A percentile compares a stretch with the other conserved stretches of the same genome.
Evolutionary conservation across 2,329 filamentous ascomycete species (phyloP).

Genomic region (Fusarium stilboides): DNA sequence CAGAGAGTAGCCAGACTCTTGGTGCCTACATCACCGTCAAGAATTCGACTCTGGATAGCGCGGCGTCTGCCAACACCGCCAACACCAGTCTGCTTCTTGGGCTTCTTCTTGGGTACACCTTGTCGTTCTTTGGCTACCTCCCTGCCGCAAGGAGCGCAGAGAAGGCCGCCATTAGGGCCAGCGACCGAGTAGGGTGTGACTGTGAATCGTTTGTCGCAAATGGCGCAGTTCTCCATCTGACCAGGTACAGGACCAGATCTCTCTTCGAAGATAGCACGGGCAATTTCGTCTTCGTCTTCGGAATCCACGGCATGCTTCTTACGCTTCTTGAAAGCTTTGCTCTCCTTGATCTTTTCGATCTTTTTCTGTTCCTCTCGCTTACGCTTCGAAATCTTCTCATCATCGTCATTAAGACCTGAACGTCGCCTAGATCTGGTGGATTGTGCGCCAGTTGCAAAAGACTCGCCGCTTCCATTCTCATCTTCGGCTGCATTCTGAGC

Average conservation of each 20-base stretch:
- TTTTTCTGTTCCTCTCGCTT: constrained; percentile 66
- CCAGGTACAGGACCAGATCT: constrained; percentile 75
- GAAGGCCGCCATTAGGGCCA: constrained; percentile 86
- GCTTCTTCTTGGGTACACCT: constrained; percentile 56
- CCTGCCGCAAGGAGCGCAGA: constrained; percentile 87
- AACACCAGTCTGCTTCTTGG: constrained; percentile 66
- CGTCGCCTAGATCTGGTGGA: constrained; percentile 49
- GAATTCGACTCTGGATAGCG: constrained; percentile 84
- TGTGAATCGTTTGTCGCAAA: constrained; percentile 90
- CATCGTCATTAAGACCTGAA: constrained; percentile 46
- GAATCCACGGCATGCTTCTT: constrained; percentile 59
- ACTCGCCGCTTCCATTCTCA: constrained; percentile 45
- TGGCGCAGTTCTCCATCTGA: constrained; percentile 89
- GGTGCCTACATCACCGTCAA: constrained; percentile 81
- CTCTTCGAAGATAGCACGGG: constrained; percentile 64
- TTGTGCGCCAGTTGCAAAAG: constrained; percentile 37
- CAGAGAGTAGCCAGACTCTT: constrained; percentile 78
- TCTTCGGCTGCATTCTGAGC: constrained; percentile 33
- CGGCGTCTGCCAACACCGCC: constrained; percentile 75
- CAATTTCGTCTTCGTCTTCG: constrained; percentile 68
- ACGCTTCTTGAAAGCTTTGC: constrained; percentile 70
- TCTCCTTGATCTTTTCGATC: constrained; percentile 74
- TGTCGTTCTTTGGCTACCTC: constrained; percentile 75
- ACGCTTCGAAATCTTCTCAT: constrained; percentile 50
- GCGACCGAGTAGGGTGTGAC: constrained; percentile 91